Evolutionary conservation across 306 rosid species (phyloP).

Genomic region (Clitoria ternatea): DNA sequence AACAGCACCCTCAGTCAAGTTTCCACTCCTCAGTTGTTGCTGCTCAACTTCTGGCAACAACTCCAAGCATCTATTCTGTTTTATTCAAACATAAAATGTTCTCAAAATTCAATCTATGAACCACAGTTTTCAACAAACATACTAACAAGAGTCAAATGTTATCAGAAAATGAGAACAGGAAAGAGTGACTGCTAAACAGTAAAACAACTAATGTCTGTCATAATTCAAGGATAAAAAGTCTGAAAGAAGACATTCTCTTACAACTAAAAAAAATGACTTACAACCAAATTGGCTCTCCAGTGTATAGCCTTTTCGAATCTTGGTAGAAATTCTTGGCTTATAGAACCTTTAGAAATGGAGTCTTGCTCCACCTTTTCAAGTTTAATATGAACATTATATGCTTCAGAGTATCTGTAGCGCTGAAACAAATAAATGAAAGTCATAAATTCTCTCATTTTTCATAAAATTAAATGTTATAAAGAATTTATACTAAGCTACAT

Average conservation of each 20-base stretch:
- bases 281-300: slow-evolving; percentile 77
- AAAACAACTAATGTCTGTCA: neutral
- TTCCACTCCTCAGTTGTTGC: slow-evolving; percentile 59
- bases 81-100: slow-evolving; percentile 27
- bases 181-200: neutral
- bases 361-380: slow-evolving; percentile 68
- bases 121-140: slow-evolving; percentile 4
- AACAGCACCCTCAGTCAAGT: slow-evolving; percentile 39
- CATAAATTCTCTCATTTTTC: neutral
- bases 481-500: neutral
- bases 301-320: slow-evolving; percentile 53
- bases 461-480: neutral
- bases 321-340: slow-evolving; percentile 47
- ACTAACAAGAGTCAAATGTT: neutral
- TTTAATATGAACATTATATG: slow-evolving; percentile 71
- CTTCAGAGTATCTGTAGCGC: slow-evolving; percentile 81
- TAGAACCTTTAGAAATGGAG: slow-evolving; percentile 49
- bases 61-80: slow-evolving; percentile 83
- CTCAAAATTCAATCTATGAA: neutral
- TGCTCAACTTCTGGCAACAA: slow-evolving; percentile 83
- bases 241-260: neutral
- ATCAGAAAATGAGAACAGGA: neutral
- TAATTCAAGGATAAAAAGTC: neutral
- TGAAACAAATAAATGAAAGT: slow-evolving; percentile 45
- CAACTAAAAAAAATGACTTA: slow-evolving; percentile 49